Conservation (phyloP, 192 early-diverging fungal species). For the Podochytrium sp. region DNA sequence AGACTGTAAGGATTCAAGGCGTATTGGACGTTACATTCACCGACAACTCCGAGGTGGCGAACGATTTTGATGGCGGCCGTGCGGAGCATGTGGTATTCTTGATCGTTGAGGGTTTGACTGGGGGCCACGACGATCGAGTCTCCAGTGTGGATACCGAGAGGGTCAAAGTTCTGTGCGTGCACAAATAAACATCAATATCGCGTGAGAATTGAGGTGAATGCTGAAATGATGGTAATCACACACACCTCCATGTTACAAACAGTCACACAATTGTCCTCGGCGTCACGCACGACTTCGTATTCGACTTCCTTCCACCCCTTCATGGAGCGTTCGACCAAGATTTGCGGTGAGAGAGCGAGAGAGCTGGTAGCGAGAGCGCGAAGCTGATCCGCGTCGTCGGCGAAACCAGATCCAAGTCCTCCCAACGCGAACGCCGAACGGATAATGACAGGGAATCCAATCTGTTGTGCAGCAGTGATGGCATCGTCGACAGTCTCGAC, state of each 20-base stretch:
- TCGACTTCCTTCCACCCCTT: slow-evolving; percentile 99
- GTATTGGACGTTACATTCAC: slow-evolving; percentile 99
- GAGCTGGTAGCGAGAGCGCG: slow-evolving; percentile 81
- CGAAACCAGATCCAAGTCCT: slow-evolving; percentile 97
- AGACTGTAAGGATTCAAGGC: slow-evolving; percentile 85
- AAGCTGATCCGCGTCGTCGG: slow-evolving; percentile 74
- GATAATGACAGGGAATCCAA: slow-evolving; percentile 94
- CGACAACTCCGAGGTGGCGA: slow-evolving; percentile 94
- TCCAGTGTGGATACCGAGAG: slow-evolving; percentile 96
- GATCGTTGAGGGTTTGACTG: slow-evolving; percentile 93
- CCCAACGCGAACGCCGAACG: slow-evolving; percentile 94
- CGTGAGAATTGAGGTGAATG: too few relatives aligned
- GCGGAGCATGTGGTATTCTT: slow-evolving; percentile 95
- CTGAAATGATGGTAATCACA: too few relatives aligned
- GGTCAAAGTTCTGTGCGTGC: slow-evolving; percentile 96
- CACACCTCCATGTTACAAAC: slow-evolving; percentile 95
- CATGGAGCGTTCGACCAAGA: slow-evolving; percentile 94
- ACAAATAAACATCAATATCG: too few relatives aligned
- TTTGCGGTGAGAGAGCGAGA: slow-evolving; percentile 85
- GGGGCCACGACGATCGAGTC: slow-evolving; percentile 99
- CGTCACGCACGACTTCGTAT: slow-evolving; percentile 98
- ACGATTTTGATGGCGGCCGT: slow-evolving; percentile 94
- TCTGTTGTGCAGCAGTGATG: slow-evolving; percentile 77
- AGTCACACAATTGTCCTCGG: slow-evolving; percentile 96
- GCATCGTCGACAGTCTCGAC: slow-evolving; percentile 89